Conservation (phyloP, 768 basidiomycete genomes). For the Rhodocollybia butyracea region DNA sequence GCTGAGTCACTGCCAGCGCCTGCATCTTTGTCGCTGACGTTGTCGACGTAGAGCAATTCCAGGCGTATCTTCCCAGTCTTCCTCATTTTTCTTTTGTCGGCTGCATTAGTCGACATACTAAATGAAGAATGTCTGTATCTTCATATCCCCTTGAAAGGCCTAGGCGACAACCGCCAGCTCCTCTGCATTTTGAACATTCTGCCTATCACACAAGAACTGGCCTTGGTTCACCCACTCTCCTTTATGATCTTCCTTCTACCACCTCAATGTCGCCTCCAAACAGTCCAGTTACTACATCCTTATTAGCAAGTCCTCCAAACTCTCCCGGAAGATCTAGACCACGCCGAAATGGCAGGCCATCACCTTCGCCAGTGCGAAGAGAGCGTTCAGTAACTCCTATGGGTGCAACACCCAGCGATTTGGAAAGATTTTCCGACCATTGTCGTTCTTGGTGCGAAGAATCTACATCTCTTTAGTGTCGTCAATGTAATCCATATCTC, state of each 20-base stretch:
- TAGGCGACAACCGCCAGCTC: constrained; percentile 49
- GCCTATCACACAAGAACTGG: constrained; percentile 42
- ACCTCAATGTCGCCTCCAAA: constrained; percentile 56
- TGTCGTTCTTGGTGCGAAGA: constrained; percentile 79
- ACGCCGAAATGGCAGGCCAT: constrained; percentile 47
- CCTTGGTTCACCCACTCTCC: constrained; percentile 54
- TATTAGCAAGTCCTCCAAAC: constrained; percentile 53
- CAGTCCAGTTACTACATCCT: constrained; percentile 42
- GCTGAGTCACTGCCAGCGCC: no score
- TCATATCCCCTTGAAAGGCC: constrained; percentile 66
- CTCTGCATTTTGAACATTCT: constrained; percentile 51
- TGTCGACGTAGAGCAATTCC: neutral
- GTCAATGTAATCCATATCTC: constrained; percentile 1
- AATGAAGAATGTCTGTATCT: neutral
- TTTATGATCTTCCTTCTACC: constrained; percentile 72
- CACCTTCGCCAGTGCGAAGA: constrained; percentile 55
- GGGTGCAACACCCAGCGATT: constrained; percentile 61
- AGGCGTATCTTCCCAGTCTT: neutral
- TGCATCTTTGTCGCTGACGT: no score
- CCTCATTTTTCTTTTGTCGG: neutral
- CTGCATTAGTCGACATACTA: neutral
- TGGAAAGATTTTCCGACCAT: constrained; percentile 74
- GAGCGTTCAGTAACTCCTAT: constrained; percentile 70
- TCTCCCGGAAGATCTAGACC: constrained; percentile 48
- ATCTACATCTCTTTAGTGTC: constrained; percentile 8